These are phyloP conservation scores for Sherardia arvensis DNA, from an alignment of 257 asterid species.

Conservation along the genomic window DNA sequence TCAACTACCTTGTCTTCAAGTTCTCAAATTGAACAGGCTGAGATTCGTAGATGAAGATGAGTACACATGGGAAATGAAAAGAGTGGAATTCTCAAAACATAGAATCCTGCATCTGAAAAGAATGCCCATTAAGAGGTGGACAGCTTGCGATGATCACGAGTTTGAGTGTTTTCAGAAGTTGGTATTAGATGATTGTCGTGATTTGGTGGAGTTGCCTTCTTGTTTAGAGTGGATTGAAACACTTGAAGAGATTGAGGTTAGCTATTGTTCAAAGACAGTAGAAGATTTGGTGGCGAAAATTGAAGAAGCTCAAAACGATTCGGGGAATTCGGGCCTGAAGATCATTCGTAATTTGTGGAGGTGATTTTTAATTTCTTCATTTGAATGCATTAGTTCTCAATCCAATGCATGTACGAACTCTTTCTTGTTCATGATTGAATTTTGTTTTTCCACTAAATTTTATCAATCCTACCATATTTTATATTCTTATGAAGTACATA, in stretches of 20 bases:
- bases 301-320: background rate
- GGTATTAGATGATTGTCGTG: background rate
- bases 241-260: background rate
- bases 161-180: background rate
- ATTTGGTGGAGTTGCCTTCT: background rate
- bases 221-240: background rate
- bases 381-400: no score
- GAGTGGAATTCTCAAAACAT: background rate
- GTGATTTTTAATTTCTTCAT: no score
- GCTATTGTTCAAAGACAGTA: no score
- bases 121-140: background rate
- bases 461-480: no score
- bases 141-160: background rate
- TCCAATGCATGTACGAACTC: no score
- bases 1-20: background rate
- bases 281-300: background rate
- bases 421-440: no score
- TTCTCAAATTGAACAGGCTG: background rate
- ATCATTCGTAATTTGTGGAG: no score
- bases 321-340: no score
- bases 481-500: no score
- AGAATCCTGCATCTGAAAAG: background rate
- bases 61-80: background rate
- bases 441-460: no score
- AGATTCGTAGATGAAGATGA: background rate